Percentiles rank a stretch among this genome's conserved stretches.
Conservation (phyloP, 148 eudicot species). For the Cornus florida region DNA sequence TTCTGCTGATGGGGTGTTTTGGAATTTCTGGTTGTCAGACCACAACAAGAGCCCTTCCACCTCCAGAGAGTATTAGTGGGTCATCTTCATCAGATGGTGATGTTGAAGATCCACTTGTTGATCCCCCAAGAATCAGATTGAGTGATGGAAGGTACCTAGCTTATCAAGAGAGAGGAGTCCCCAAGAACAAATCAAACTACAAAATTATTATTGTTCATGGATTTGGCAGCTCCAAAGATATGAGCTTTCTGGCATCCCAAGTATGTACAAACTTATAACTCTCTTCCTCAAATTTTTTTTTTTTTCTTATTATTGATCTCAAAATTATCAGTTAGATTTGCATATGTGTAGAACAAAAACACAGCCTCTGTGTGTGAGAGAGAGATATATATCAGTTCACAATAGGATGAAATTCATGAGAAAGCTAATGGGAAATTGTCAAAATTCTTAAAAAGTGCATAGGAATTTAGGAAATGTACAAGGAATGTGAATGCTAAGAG, state of each 20-base stretch:
- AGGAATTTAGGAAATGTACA: background rate
- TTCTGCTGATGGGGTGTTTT: slow-evolving; percentile 12
- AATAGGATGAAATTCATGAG: background rate
- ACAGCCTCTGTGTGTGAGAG: background rate
- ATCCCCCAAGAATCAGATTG: slow-evolving; percentile 39
- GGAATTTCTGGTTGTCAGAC: background rate
- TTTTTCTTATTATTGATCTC: background rate
- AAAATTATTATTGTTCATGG: slow-evolving; percentile 64
- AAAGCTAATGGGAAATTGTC: background rate
- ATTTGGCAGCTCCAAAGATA: slow-evolving; percentile 57
- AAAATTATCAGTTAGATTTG: background rate
- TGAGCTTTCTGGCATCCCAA: slow-evolving; percentile 50
- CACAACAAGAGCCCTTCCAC: background rate
- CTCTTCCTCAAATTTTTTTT: background rate
- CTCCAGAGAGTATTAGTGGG: background rate
- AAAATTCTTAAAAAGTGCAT: too few species aligned
- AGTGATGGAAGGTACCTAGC: slow-evolving; percentile 62
- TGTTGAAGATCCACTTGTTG: slow-evolving; percentile 29
- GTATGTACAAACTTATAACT: slow-evolving; percentile 20
- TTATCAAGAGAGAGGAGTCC: slow-evolving; percentile 54
- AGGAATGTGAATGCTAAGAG: background rate
- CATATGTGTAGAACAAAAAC: background rate
- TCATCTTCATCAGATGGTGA: background rate
- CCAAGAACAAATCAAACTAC: slow-evolving; percentile 36
- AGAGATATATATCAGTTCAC: background rate